Evolutionary conservation across 169 alveolate species (phyloP).

Genomic region (Cryptosporidium baileyi): DNA sequence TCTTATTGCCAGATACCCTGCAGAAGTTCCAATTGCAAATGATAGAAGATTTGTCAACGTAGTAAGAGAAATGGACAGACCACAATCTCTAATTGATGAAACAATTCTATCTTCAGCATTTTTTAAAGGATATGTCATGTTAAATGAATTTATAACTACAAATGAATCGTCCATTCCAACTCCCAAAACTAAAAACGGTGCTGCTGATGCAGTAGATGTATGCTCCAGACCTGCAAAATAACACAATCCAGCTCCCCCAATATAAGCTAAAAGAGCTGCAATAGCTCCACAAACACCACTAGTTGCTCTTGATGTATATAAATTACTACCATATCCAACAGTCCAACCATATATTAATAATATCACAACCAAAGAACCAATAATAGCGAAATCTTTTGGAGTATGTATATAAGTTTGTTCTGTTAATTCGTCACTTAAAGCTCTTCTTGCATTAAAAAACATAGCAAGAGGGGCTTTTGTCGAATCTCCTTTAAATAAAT

Average conservation of each 20-base stretch:
- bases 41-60: slow-evolving; percentile 82
- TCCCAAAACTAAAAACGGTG: slow-evolving; percentile 83
- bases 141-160: slow-evolving; percentile 80
- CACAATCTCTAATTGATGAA: slow-evolving; percentile 80
- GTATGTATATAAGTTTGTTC: slow-evolving; percentile 61
- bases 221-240: slow-evolving; percentile 79
- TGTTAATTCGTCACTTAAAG: slow-evolving; percentile 62
- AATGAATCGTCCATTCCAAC: slow-evolving; percentile 84
- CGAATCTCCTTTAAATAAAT: slow-evolving; percentile 43
- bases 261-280: slow-evolving; percentile 81
- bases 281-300: slow-evolving; percentile 76
- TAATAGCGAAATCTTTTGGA: slow-evolving; percentile 58
- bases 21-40: slow-evolving; percentile 81
- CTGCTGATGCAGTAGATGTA: slow-evolving; percentile 81
- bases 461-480: slow-evolving; percentile 27
- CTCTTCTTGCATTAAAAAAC: slow-evolving; percentile 63
- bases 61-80: slow-evolving; percentile 81
- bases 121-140: slow-evolving; percentile 76
- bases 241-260: slow-evolving; percentile 83
- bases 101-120: slow-evolving; percentile 79
- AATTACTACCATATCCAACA: slow-evolving; percentile 60
- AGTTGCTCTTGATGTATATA: slow-evolving; percentile 68
- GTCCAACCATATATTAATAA: slow-evolving; percentile 60
- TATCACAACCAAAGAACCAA: slow-evolving; percentile 56
- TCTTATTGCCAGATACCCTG: slow-evolving; percentile 81